Evolutionary conservation across 805 yeast genomes (phyloP), one percentile per base, ranked within the genome.

Genomic region (Hanseniaspora vineae): DNA sequence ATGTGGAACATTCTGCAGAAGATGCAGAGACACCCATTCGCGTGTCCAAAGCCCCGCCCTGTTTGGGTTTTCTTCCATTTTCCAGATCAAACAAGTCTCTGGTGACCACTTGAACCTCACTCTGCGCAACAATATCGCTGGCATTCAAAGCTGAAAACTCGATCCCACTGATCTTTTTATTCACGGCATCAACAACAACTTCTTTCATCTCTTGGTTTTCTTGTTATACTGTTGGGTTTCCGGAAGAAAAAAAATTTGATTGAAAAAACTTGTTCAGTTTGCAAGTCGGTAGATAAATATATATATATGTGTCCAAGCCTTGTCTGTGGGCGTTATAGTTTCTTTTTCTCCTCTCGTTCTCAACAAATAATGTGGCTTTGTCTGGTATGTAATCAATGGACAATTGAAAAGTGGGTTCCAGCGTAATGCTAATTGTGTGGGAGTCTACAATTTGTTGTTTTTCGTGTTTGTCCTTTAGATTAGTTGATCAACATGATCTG

Each of bases 121-220:
- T 84, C 67, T 90, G 96, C 18, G 90, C 90, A 42, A 87, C 76
- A 57, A 92, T 88, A 57, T 90, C 97, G 54, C 81, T 77, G 37
- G 96, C 86, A 35, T 92, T 81, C n/a, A 92, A 73, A 3, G 96
- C 96, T 37, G 96, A 84, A 59, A 92, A 92, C 62, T 88, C 88
- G 47, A 92, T 73, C 17, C 95, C 96, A 57, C 81, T 76, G 68
- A 92, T 92, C 58, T 82, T 76, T 68, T 90, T 85, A 48, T 97
- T 97, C 42, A 92, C 84, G 47, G 78, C 77, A 65, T 90, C 96
- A 37, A 66, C 64, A 35, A 70, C 73, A 49, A 68, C 62, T 55
- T 66, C 71, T 56, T 67, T 70, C 49, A 47, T 47, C 6, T 17
- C 39, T 9, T 44, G 23, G 17, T 23, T 12, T 29, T 10, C 23